Evolutionary conservation across 2,329 filamentous ascomycete genomes (phyloP).

Genomic region (Fusarium illudens): DNA sequence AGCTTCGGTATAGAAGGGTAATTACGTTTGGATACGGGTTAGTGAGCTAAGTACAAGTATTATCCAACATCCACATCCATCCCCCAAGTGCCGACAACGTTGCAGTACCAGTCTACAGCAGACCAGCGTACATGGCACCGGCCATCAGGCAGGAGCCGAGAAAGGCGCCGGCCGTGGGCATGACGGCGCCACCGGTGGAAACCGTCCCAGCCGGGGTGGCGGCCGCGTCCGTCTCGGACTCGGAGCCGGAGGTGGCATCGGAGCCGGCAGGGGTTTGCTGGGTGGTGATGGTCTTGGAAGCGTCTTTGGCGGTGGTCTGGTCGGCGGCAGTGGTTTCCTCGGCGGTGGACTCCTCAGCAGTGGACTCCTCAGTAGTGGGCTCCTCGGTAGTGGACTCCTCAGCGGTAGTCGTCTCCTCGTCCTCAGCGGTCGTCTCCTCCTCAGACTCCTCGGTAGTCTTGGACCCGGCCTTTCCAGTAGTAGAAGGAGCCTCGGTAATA

Average conservation of each 20-base stretch:
- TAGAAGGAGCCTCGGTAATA: slow-evolving; percentile 31
- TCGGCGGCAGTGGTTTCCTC: slow-evolving; percentile 3
- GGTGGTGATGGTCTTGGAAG: slow-evolving; percentile 16
- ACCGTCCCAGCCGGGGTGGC: slow-evolving; percentile 25
- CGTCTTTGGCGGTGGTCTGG: slow-evolving; percentile 14
- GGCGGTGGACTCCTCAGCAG: not conserved
- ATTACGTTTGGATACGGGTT: slow-evolving; percentile 24
- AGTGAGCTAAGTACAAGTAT: not conserved
- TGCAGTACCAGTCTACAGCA: slow-evolving; percentile 32
- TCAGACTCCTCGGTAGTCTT: slow-evolving; percentile 1
- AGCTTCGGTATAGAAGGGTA: slow-evolving; percentile 25
- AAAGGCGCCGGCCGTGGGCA: slow-evolving; percentile 39
- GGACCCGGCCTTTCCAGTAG: slow-evolving; percentile 11
- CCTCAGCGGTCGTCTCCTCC: slow-evolving; percentile 10
- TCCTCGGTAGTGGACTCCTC: not conserved
- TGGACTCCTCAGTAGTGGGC: not conserved
- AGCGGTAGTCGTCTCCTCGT: slow-evolving; percentile 1
- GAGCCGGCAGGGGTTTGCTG: slow-evolving; percentile 11
- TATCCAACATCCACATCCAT: not conserved
- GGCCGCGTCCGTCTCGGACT: slow-evolving; percentile 27
- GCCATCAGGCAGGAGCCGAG: slow-evolving; percentile 39
- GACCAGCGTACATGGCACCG: slow-evolving; percentile 41
- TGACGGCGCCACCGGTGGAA: slow-evolving; percentile 36
- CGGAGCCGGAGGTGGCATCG: slow-evolving; percentile 25
- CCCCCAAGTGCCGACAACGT: not conserved